Evolutionary conservation across 2,329 filamentous ascomycete species (phyloP).

Genomic region (Sclerotinia spermophila): DNA sequence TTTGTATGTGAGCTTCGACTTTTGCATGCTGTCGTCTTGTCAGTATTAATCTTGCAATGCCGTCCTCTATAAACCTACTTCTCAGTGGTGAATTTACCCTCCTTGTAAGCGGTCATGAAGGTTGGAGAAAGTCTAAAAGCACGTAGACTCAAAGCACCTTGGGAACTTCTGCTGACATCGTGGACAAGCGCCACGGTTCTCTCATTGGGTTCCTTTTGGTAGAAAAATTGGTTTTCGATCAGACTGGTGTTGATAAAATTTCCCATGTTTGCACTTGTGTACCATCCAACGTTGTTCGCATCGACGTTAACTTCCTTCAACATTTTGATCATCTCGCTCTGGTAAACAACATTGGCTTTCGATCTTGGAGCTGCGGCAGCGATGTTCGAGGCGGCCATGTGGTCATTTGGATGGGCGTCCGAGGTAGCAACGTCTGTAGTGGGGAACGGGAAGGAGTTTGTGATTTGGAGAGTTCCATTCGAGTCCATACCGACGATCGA

Average conservation of each 20-base stretch:
- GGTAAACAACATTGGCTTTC: constrained; percentile 84
- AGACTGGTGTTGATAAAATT: constrained; percentile 95
- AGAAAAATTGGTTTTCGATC: constrained; percentile 97
- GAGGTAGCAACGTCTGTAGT: constrained; percentile 67
- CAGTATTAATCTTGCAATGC: constrained; percentile 11
- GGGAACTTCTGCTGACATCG: constrained; percentile 91
- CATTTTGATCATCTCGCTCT: constrained; percentile 96
- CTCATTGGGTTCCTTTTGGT: constrained; percentile 89
- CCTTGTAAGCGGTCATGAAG: constrained; percentile 91
- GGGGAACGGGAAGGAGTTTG: constrained; percentile 93
- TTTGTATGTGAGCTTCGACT: constrained; percentile 88
- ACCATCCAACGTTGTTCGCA: constrained; percentile 97
- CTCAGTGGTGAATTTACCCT: constrained; percentile 94
- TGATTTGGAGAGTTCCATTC: constrained; percentile 77
- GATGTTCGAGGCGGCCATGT: constrained; percentile 61
- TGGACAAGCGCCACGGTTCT: constrained; percentile 85
- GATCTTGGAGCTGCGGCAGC: constrained; percentile 87
- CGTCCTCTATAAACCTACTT: constrained; percentile 57
- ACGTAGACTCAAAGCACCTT: constrained; percentile 83
- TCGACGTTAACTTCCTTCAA: constrained; percentile 97
- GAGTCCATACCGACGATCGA: constrained; percentile 92
- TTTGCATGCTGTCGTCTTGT: constrained; percentile 67
- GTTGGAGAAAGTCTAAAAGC: constrained; percentile 84
- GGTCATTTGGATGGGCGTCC: constrained; percentile 69
- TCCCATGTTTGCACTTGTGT: constrained; percentile 97